These are phyloP conservation scores for Mucor racemosus DNA, from an alignment of 371 early-diverging fungal genomes.

Conservation along the genomic window DNA sequence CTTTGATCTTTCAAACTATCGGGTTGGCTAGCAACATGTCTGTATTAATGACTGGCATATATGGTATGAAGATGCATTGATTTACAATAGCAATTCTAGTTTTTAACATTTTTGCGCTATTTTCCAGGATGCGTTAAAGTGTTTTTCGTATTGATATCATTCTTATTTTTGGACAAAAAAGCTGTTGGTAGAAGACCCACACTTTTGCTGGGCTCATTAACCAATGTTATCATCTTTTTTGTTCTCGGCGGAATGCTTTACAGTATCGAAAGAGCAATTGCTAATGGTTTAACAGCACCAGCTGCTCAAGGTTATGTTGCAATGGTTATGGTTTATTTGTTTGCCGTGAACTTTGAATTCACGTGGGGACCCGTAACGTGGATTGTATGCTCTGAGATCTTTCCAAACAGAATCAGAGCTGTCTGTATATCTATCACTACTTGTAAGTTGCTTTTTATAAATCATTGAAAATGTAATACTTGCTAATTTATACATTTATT, in stretches of 20 bases:
- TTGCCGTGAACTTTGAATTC: slow-evolving; percentile 24
- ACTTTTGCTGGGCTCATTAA: slow-evolving; percentile 18
- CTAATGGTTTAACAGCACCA: not conserved
- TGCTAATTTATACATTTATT: not conserved
- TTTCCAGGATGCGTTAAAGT: slow-evolving; percentile 18
- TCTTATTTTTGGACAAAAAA: slow-evolving; percentile 20
- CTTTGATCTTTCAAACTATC: slow-evolving; percentile 21
- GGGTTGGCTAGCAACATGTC: slow-evolving; percentile 9
- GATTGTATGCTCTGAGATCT: slow-evolving; percentile 87
- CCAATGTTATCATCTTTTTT: slow-evolving; percentile 33
- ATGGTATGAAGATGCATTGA: not conserved
- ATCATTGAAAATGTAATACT: not conserved
- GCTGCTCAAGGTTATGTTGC: slow-evolving; percentile 24
- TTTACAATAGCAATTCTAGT: too few relatives aligned
- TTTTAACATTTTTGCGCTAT: too few relatives aligned
- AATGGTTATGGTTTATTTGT: slow-evolving; percentile 30
- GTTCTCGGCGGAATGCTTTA: slow-evolving; percentile 46
- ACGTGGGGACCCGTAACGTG: slow-evolving; percentile 84
- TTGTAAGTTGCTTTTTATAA: slow-evolving; percentile 64
- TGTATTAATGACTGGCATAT: slow-evolving; percentile 21
- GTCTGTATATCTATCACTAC: slow-evolving; percentile 83
- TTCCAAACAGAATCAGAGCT: slow-evolving; percentile 69
- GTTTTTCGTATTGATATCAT: slow-evolving; percentile 13
- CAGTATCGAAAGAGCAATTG: slow-evolving; percentile 24
- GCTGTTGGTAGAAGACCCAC: slow-evolving; percentile 20